Conservation (phyloP, 331 rosid genomes). For the Arachis monticola region DNA sequence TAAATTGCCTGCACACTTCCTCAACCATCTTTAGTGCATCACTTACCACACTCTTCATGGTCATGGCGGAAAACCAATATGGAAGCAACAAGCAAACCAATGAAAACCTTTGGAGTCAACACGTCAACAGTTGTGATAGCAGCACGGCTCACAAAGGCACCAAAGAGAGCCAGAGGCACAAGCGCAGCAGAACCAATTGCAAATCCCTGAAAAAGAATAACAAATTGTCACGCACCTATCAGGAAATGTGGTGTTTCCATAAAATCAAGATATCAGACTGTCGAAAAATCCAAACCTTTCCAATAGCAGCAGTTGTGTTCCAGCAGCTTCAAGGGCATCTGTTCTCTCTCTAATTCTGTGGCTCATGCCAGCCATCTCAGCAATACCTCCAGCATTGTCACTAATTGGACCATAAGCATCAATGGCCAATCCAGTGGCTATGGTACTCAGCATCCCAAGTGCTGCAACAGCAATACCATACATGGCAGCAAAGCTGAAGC, state of each 20-base stretch:
- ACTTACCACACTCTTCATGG: conserved; percentile 98
- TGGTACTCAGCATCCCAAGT: conserved; percentile 97
- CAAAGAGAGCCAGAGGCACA: conserved; percentile 93
- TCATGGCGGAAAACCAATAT: conserved; percentile 99
- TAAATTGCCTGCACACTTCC: conserved; percentile 94
- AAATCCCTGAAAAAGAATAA: conserved; percentile 64
- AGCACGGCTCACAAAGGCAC: conserved; percentile 98
- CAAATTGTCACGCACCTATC: conserved; percentile 29
- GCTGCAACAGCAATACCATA: conserved; percentile 98
- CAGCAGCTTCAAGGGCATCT: conserved; percentile 98
- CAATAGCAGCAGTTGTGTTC: conserved; percentile 98
- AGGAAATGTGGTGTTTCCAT: not conserved
- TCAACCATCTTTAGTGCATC: conserved; percentile 99
- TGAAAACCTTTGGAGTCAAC: conserved; percentile 88
- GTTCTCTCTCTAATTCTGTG: conserved; percentile 94
- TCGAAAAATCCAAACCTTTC: conserved; percentile 66
- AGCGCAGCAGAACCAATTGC: conserved; percentile 98
- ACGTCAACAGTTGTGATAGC: conserved; percentile 72
- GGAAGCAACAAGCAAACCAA: conserved; percentile 94
- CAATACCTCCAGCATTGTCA: conserved; percentile 99
- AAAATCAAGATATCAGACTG: not conserved
- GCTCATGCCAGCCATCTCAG: conserved; percentile 99
- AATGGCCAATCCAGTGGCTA: conserved; percentile 96
- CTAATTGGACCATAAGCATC: conserved; percentile 99
- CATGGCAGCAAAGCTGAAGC: conserved; percentile 98